Base-by-base conservation (phyloP, 306 rosid species). In the Castanopsis chinensis region DNA sequence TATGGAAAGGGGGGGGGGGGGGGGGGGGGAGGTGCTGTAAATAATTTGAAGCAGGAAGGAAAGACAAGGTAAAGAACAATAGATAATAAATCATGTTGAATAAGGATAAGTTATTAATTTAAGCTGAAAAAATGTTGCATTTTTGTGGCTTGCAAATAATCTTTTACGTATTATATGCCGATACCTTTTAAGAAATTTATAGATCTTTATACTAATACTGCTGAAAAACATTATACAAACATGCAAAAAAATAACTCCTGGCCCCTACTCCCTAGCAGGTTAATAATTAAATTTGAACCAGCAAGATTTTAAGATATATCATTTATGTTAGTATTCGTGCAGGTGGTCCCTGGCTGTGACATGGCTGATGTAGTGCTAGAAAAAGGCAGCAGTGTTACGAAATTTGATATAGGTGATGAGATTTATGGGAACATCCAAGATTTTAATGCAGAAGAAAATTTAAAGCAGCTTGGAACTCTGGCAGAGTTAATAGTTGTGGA, bases 301-400 rank as follows among this genome's bases (percentile, higher is more conserved):
- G 32, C 52, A 53, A 49, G 51, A 64, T 51, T 0, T 19, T 61
- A 21, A 37, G 27, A 21, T 1, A 51, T 5, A 49, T 49, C 17
- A 12, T 49, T 43, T n/a, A 55, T 43, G n/a, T 4, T 30, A 5
- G 13, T 21, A 61, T 23, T 59, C 59, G 21, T 71, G 78, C 85
- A 86, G 89, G 85, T 65, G 8, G 80, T 86, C 27, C 89, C 89
- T 20, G 89, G 87, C 33, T 86, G 89, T 28, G 89, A 86, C 77
- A 83, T 86, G 87, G 89, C 89, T 4, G 85, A 87, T 6, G 67
- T 80, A 1, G 80, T 86, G 72, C 51, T 75, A 18, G 83, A 72
- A 80, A 80, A 78, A 71, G 87, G 89, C 2, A 14, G 1, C 13
- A 25, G 18, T 5, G 85, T 86, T 4, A 63, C 80, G 17, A 74